Base-by-base conservation (phyloP, 2,329 filamentous ascomycete genomes). In the Aspergillus latus region DNA sequence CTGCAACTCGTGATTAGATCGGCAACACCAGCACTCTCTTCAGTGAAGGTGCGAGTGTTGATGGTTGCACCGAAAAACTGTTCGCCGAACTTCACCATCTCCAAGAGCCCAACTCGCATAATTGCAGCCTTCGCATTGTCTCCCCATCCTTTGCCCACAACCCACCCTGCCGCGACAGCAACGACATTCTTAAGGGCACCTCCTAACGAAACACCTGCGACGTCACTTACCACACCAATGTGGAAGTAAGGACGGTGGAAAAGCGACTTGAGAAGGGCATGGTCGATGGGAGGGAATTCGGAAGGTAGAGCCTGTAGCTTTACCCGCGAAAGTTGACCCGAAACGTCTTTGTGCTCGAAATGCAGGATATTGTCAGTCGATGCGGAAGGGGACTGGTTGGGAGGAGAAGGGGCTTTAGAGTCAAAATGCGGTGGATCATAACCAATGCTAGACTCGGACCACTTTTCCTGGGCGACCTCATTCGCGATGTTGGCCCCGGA, bases 81-180 rank as follows among this genome's bases (percentile, higher is more conserved):
- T 74, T 92, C 91, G 62, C 93, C 93, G 65, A 99, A 99, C 71
- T 89, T 88, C 68, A 97, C 91, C 88, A 97, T 96, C 77, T 99
- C 94, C 66, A 97, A 82, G 45, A 99, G 84, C 6, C 94, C 94
- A 16, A 97, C 88, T 42, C 94, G 89, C 91, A 99, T 97, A 59
- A 99, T 88, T 45, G 94, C 94, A n/a, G 94, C 92, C 79, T 99
- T 97, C 63, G 93, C 93, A 66, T 97, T 99, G 79, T 97, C 92
- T 68, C 94, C 94, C 93, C 94, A 99, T 63, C 93, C 93, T 59
- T 93, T 85, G 36, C 94, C 94, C 63, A 96, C 91, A 44, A 97
- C 92, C 74, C 96, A 99, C 56, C 94, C 94, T 32, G 94, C 92
- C 4, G 92, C 93, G 15, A 99, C 80, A 4, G 94, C 94, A 54